phyloP scores from a whole-genome alignment of 176 grass and related monocot species.

The Hordeum marinum region DNA sequence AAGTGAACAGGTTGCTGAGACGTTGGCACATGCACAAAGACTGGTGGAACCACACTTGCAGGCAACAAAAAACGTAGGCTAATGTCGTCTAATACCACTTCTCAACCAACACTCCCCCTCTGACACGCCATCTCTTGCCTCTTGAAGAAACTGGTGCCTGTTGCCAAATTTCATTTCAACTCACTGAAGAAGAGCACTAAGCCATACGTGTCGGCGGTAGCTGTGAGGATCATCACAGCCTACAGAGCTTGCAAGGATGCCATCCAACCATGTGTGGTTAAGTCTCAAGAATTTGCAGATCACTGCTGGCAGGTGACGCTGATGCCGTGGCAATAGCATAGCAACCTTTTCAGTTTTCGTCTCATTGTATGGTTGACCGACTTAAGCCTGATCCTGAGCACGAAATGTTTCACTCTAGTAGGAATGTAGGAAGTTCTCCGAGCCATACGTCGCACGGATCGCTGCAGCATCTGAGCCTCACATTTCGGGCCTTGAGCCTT shows the following conservation, averaged over 20 bases:
- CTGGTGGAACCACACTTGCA: constrained; percentile 17
- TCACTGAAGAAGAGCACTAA: not conserved
- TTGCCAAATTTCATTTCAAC: not conserved
- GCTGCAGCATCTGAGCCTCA: constrained; percentile 5
- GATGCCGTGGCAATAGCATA: not conserved
- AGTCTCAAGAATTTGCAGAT: not conserved
- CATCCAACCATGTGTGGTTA: not conserved
- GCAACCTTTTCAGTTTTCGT: not conserved
- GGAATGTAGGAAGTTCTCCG: not conserved
- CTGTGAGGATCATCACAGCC: not conserved
- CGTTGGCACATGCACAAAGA: not conserved
- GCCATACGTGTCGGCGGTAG: not conserved
- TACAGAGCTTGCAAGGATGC: constrained; percentile 18
- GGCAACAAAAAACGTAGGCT: not conserved
- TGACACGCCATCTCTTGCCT: not conserved
- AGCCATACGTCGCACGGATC: not conserved
- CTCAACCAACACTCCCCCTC: too few relatives aligned
- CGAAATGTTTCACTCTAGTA: not conserved
- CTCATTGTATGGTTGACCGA: not conserved
- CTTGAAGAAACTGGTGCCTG: constrained; percentile 7
- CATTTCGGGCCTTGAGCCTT: constrained; percentile 3
- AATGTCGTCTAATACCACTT: not conserved
- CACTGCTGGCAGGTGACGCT: constrained; percentile 25
- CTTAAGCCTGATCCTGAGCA: not conserved
- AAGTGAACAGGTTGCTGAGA: constrained; percentile 9